Base-by-base conservation (phyloP, 192 early-diverging fungal species). In the Diversispora eburnea region DNA sequence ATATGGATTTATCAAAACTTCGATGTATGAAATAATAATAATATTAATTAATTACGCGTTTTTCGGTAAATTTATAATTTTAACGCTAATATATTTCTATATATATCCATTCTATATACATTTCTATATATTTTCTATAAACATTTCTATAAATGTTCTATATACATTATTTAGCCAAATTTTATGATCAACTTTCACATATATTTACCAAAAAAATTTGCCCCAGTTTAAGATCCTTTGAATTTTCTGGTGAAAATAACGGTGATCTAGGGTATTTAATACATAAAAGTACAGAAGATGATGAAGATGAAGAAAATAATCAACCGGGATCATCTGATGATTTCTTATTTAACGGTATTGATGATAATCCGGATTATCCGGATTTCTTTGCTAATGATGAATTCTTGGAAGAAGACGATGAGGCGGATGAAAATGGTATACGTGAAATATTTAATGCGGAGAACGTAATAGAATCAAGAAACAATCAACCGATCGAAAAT, bases 161-260 rank as follows among this genome's bases (percentile, higher is more conserved):
- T n/a, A n/a, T n/a, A n/a, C n/a, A n/a, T n/a, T 2, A 7, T 17
- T 67, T 56, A 52, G 64, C 58, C 33, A 59, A 72, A 67, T 72
- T 73, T 19, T 47, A 45, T 9, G 43, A 46, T 12, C 45, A 60
- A 52, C 70, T 77, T 46, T 64, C 58, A 22, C 60, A 6, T 9
- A 64, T 73, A 39, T 73, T 64, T 17, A 42, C 19, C 8, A 73
- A 84, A 25, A 77, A 87, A 45, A 81, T 93, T 42, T 92, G 92
- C 67, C 91, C 91, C 3, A 84, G 88, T 15, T 82, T 94, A 51
- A 84, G 84, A 22, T 76, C 75, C 43, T 93, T 93, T 77, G 81
- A 88, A 63, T 94, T 95, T 66, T 66, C 46, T 8, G 46, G 8
- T 6, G 45, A 62, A 41, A 62, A 17, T n/a, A 15, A 25, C 5